Conservation (phyloP, 1,284 basidiomycete genomes). For the Hymenochaete sp. region DNA sequence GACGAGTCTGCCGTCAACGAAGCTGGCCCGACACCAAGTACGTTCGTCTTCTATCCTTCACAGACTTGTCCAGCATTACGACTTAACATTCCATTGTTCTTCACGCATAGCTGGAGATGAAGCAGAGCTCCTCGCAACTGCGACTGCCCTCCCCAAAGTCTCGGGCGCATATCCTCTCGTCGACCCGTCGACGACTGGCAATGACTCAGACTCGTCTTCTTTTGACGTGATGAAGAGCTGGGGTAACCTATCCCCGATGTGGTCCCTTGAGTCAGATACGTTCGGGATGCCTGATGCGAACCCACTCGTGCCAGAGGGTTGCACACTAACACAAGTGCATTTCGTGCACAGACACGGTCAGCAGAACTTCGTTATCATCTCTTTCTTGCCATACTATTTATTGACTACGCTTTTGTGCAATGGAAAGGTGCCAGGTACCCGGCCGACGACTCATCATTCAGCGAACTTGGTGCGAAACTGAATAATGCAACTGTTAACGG, state of each 20-base stretch:
- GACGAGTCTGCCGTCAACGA: slow-evolving; percentile 38
- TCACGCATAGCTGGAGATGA: slow-evolving; percentile 38
- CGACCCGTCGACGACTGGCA: slow-evolving; percentile 30
- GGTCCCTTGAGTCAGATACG: slow-evolving; percentile 43
- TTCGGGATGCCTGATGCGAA: slow-evolving; percentile 47
- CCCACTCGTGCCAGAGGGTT: slow-evolving; percentile 40
- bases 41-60: not conserved
- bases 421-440: slow-evolving; percentile 13
- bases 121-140: slow-evolving; percentile 39
- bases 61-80: not conserved
- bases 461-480: slow-evolving; percentile 10
- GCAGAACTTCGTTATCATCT: not conserved
- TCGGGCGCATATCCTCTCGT: slow-evolving; percentile 31
- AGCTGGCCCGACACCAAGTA: slow-evolving; percentile 36
- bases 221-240: slow-evolving; percentile 41
- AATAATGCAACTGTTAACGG: slow-evolving; percentile 11
- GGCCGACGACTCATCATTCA: slow-evolving; percentile 9
- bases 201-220: slow-evolving; percentile 23
- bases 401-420: slow-evolving; percentile 32
- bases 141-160: slow-evolving; percentile 32
- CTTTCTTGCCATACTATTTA: slow-evolving; percentile 24
- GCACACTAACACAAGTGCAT: slow-evolving; percentile 43
- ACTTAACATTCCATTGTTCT: not conserved
- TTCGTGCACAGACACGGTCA: slow-evolving; percentile 50
- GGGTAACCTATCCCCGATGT: slow-evolving; percentile 53